These are phyloP conservation scores for Diaporthe capsici DNA, from an alignment of 2,329 filamentous ascomycete species.

Conservation along the genomic window DNA sequence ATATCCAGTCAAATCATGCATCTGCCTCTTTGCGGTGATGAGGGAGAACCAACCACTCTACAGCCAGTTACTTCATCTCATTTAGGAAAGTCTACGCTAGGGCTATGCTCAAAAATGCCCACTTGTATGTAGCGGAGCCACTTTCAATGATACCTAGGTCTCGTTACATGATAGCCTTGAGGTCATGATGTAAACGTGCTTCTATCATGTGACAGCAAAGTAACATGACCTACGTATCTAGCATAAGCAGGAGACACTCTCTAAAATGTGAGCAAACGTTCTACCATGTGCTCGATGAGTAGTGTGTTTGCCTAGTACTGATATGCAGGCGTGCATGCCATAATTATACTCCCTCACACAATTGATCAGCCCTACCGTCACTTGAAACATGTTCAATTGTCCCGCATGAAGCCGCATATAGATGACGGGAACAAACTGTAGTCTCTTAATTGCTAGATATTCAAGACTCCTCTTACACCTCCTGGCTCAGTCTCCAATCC, in stretches of 20 bases:
- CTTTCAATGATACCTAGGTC: neutral
- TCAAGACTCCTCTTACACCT: conserved; percentile 38
- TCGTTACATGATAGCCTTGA: neutral
- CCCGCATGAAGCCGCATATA: neutral
- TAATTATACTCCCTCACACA: too few relatives aligned
- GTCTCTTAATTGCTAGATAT: neutral
- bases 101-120: neutral
- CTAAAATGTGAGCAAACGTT: too few relatives aligned
- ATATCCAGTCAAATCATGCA: too few relatives aligned
- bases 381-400: neutral
- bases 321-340: neutral
- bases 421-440: neutral
- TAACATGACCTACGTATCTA: too few relatives aligned
- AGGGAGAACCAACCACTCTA: neutral
- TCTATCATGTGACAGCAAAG: neutral
- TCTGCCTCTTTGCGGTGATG: neutral
- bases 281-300: neutral
- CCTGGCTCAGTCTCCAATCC: neutral
- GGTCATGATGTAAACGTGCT: too few relatives aligned
- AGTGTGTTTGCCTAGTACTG: neutral
- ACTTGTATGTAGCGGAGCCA: neutral
- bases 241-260: neutral
- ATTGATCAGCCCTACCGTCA: too few relatives aligned
- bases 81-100: neutral
- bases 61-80: neutral